Evolutionary conservation across 805 yeast genomes (phyloP).

Genomic region (Metschnikowia kofuensis): DNA sequence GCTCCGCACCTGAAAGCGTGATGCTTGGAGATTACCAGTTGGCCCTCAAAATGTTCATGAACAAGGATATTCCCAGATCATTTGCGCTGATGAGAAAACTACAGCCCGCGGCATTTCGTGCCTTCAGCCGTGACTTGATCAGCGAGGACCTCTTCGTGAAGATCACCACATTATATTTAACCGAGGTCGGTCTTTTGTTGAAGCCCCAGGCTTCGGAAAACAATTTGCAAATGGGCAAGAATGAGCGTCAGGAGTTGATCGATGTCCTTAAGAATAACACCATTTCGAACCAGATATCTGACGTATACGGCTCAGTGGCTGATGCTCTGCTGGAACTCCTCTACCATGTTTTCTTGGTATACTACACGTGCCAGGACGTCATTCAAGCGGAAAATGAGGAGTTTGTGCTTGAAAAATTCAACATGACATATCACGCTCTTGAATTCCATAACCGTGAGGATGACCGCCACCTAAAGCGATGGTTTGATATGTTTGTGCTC

Average conservation of each 20-base stretch:
- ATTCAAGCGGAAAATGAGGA: slow-evolving; percentile 10
- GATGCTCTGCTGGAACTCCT: slow-evolving; percentile 32
- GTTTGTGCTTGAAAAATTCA: slow-evolving; percentile 12
- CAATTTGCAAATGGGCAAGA: slow-evolving; percentile 7
- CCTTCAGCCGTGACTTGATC: slow-evolving; percentile 23
- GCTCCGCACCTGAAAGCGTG: slow-evolving; percentile 14
- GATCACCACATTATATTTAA: slow-evolving; percentile 33
- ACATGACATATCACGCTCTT: slow-evolving; percentile 12
- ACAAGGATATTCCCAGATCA: slow-evolving; percentile 35
- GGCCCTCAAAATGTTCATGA: slow-evolving; percentile 38
- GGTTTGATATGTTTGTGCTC: slow-evolving; percentile 33
- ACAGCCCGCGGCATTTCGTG: slow-evolving; percentile 21
- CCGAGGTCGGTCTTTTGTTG: slow-evolving; percentile 30
- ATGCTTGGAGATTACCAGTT: slow-evolving; percentile 25
- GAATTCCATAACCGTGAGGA: slow-evolving; percentile 7
- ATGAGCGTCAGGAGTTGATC: slow-evolving; percentile 12
- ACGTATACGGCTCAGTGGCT: slow-evolving; percentile 20
- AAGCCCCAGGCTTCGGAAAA: slow-evolving; percentile 5
- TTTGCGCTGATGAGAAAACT: slow-evolving; percentile 24
- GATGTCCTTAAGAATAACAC: slow-evolving; percentile 17
- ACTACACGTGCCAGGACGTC: slow-evolving; percentile 25
- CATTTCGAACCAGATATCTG: slow-evolving; percentile 18
- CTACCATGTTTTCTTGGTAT: slow-evolving; percentile 30
- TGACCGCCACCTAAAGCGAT: slow-evolving; percentile 20
- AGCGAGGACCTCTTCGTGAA: slow-evolving; percentile 31